Percentiles rank a stretch among this genome's conserved stretches.
These are phyloP conservation scores for Debaryomyces prosopidis DNA, from an alignment of 805 yeast species.

Conservation along the genomic window DNA sequence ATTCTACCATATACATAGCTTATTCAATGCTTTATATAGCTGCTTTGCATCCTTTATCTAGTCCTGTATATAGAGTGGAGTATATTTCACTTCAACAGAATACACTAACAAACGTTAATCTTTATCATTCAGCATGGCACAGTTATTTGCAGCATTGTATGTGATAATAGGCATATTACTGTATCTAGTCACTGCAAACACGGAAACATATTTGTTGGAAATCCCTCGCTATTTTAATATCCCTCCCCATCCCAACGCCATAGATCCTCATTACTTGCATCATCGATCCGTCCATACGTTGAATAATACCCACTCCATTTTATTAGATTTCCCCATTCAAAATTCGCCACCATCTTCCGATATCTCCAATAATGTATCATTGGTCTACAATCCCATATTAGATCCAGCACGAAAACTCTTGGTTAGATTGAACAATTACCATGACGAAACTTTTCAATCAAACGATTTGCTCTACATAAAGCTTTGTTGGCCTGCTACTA, in stretches of 20 bases:
- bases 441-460: constrained; percentile 22
- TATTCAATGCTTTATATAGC: neutral
- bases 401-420: constrained; percentile 16
- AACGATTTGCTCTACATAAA: constrained; percentile 28
- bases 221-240: constrained; percentile 38
- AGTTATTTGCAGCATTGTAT: neutral
- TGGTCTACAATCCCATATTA: constrained; percentile 9
- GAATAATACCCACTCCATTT: constrained; percentile 21
- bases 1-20: too few relatives aligned
- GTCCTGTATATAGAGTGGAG: neutral
- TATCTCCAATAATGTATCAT: neutral
- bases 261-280: neutral
- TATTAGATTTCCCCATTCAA: constrained; percentile 26
- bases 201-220: constrained; percentile 33
- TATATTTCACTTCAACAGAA: neutral
- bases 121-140: neutral
- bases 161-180: neutral
- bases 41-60: neutral
- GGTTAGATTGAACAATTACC: constrained; percentile 36
- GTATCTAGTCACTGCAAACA: constrained; percentile 25
- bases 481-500: constrained; percentile 39
- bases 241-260: constrained; percentile 16
- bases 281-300: constrained; percentile 4
- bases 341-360: constrained; percentile 4
- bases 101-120: neutral